A percentile compares a stretch with the other conserved stretches of the same genome.
These are phyloP conservation scores for Boletus pseudopeckii DNA, from an alignment of 768 basidiomycete species.

Conservation along the genomic window DNA sequence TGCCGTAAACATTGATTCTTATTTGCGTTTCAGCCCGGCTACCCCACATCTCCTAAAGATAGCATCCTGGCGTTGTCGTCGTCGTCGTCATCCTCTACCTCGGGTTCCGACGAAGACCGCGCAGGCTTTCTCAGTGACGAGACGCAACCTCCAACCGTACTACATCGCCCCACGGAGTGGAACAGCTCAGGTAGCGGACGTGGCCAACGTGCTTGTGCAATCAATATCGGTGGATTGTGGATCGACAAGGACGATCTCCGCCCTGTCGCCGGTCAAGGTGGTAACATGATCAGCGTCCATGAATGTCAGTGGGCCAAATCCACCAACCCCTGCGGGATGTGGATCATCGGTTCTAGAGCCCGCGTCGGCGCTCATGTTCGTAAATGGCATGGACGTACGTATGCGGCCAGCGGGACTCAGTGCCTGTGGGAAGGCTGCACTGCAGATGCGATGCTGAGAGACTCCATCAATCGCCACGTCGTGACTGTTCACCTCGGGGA, in stretches of 20 bases:
- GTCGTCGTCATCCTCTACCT: too few relatives aligned
- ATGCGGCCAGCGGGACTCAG: not conserved
- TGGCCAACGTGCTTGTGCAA: not conserved
- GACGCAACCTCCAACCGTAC: not conserved
- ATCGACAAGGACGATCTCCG: constrained; percentile 7
- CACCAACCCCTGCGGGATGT: constrained; percentile 5
- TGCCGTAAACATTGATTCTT: not conserved
- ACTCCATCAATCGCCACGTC: constrained; percentile 4
- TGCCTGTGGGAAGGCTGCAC: constrained; percentile 9
- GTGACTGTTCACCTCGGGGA: constrained; percentile 6
- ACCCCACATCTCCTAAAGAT: not conserved
- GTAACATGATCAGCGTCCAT: not conserved
- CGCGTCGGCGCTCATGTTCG: constrained; percentile 1
- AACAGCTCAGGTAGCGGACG: not conserved
- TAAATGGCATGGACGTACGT: not conserved
- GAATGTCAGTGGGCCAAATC: constrained; percentile 6
- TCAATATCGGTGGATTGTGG: not conserved
- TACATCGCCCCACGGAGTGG: not conserved
- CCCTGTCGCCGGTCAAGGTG: not conserved
- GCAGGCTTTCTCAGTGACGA: not conserved
- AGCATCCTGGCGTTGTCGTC: too few relatives aligned
- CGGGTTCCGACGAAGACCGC: too few relatives aligned
- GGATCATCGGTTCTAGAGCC: constrained; percentile 5
- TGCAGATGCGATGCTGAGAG: not conserved
- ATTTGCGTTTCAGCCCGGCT: not conserved